Evolutionary conservation across 2,329 filamentous ascomycete species (phyloP), one percentile per base, ranked within the genome.

Genomic region (Penicillium occitanis): DNA sequence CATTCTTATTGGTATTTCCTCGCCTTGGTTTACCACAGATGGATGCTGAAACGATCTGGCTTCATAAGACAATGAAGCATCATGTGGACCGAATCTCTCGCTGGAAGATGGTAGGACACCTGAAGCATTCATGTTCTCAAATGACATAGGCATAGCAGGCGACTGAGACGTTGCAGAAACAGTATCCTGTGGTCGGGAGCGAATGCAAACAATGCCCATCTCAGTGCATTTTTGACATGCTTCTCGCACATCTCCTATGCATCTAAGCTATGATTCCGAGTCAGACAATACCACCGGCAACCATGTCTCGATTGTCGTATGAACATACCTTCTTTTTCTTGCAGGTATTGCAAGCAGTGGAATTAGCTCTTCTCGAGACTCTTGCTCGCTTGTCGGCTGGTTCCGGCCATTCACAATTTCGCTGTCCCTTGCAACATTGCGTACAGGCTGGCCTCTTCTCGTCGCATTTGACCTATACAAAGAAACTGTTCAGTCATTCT

Each of bases 251-350:
- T 22, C 22, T 8, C 58, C 58, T 17, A 48, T 46, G 25, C 58
- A 61, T 61, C n/a, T 61, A n/a, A 61, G 58, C 58, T 61, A 33
- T 17, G 35, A 37, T 37, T 37, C 35, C 8, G 10, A 37, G 35
- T 37, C 35, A 37, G 35, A 37, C 3, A 37, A 37, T 37, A 37
- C 33, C 35, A 37, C 7, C 35, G 1, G 13, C 35, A 13, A 37
- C 11, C 35, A 37, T 37, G 35, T 37, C 35, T 37, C 11, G 10
- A 37, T 37, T 37, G 1, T 37, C 11, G 35, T 37, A 37, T 13
- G 22, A 46, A 48, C 40, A 42, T 46, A 61, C 58, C 25, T 61
- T 61, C 25, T 61, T 61, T 19, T 48, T 25, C 25, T 19, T 13
- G 25, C 58, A 61, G 3, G 22, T 10, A 61, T 30, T 46, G 19